Evolutionary conservation across 768 basidiomycete genomes (phyloP), one percentile per base, ranked within the genome.

Genomic region (Boletus insuetus): DNA sequence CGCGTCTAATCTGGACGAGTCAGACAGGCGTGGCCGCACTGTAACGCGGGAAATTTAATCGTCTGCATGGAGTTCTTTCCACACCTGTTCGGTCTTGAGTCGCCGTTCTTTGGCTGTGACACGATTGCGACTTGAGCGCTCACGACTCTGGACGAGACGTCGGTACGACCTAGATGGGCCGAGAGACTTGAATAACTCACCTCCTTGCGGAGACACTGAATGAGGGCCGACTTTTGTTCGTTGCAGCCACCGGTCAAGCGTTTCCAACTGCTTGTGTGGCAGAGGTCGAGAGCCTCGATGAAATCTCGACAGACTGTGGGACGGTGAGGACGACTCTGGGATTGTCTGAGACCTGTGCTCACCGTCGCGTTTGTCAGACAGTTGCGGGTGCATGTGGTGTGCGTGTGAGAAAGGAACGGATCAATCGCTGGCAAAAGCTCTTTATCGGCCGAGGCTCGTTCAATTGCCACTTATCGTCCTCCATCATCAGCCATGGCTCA

Each of bases 181-280:
- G 13, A 13, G 24, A 34, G 13, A 16, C n/a, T 47, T 51, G 26
- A 46, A 39, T 19, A 29, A 52, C 74, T 56, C 67, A 90, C 89
- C 80, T 90, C 89, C 65, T 80, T 75, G 55, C 83, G 81, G 52
- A 91, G 74, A 73, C 89, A 91, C 51, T 75, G 73, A 63, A 87
- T 89, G 61, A 91, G 74, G 43, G 82, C 79, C 52, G 82, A 74
- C 72, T 91, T 91, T 49, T 79, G 76, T 54, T 65, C 73, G 64
- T 91, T 91, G 68, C 89, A 91, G 17, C 77, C 80, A 20, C 89
- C 89, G 1, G 83, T 80, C 57, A 86, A 78, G 58, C 82, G 82
- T 24, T 79, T 77, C 85, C 86, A 89, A 52, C 68, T 75, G 63
- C 75, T 80, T 19, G 74, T 66, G 64, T 91, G 89, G 64, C 89